These are phyloP conservation scores for Aspergillus brasiliensis DNA, from an alignment of 2,329 filamentous ascomycete species.

Conservation along the genomic window DNA sequence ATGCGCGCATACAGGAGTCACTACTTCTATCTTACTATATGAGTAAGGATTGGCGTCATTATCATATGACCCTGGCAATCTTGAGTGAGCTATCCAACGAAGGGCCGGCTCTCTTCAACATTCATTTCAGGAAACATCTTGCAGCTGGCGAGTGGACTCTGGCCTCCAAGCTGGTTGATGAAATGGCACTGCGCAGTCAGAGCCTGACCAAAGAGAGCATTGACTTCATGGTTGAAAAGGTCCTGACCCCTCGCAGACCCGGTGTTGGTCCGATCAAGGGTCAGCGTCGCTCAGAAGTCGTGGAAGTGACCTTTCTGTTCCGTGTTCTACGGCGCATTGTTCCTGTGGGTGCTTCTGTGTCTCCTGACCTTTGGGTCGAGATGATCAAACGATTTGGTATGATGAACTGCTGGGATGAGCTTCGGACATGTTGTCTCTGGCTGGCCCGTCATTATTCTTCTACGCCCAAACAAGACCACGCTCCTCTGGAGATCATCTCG, in stretches of 20 bases:
- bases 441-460: constrained; percentile 48
- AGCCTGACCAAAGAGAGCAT: constrained; percentile 49
- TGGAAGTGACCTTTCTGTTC: constrained; percentile 47
- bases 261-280: constrained; percentile 29
- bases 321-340: constrained; percentile 53
- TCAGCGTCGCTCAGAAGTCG: constrained; percentile 33
- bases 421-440: constrained; percentile 56
- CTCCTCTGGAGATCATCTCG: constrained; percentile 13
- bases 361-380: constrained; percentile 56
- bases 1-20: constrained; percentile 55
- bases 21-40: constrained; percentile 57
- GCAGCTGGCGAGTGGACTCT: constrained; percentile 33
- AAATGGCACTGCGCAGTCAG: constrained; percentile 52
- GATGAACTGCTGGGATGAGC: constrained; percentile 53
- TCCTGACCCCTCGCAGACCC: constrained; percentile 34
- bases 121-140: constrained; percentile 45
- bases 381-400: constrained; percentile 63
- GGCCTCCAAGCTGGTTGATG: constrained; percentile 43
- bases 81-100: constrained; percentile 45
- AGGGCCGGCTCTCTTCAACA: constrained; percentile 34
- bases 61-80: constrained; percentile 59
- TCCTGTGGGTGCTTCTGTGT: constrained; percentile 46
- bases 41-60: constrained; percentile 53
- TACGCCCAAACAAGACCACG: constrained; percentile 13
- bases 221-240: constrained; percentile 42